Percentiles rank a stretch among this genome's conserved stretches.
These are phyloP conservation scores for Rhodotorula sp. DNA, from an alignment of 1,284 basidiomycete species.

Conservation along the genomic window DNA sequence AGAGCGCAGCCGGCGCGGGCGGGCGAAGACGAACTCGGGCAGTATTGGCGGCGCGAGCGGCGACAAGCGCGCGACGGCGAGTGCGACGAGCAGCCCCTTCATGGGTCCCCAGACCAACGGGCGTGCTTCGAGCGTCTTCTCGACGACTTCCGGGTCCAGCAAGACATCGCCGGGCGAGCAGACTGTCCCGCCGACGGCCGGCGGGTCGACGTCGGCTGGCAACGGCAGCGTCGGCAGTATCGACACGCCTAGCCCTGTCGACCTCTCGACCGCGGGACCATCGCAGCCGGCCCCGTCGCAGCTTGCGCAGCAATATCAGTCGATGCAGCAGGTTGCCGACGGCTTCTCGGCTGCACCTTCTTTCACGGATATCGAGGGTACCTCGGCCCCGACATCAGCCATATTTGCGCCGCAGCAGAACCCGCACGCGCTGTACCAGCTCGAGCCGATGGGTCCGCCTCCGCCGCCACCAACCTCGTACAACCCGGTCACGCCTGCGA, in stretches of 20 bases:
- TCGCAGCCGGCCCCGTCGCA: neutral
- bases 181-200: neutral
- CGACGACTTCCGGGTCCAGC: neutral
- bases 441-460: constrained; percentile 39
- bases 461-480: constrained; percentile 16
- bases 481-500: constrained; percentile 43
- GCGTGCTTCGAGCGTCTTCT: constrained; percentile 3
- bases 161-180: constrained; percentile 3
- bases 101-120: constrained; percentile 3
- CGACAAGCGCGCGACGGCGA: constrained; percentile 20
- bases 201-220: neutral
- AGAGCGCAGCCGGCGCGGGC: constrained; percentile 19
- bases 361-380: neutral
- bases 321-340: neutral
- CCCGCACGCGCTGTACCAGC: constrained; percentile 2
- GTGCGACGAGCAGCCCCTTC: constrained; percentile 33
- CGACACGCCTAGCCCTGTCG: constrained; percentile 41
- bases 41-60: neutral
- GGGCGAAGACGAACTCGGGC: constrained; percentile 8
- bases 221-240: constrained; percentile 6
- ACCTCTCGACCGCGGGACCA: constrained; percentile 11
- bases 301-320: neutral
- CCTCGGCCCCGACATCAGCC: neutral
- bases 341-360: neutral
- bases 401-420: neutral